Conservation (phyloP, 805 yeast species). For the Kazachstania viticola region DNA sequence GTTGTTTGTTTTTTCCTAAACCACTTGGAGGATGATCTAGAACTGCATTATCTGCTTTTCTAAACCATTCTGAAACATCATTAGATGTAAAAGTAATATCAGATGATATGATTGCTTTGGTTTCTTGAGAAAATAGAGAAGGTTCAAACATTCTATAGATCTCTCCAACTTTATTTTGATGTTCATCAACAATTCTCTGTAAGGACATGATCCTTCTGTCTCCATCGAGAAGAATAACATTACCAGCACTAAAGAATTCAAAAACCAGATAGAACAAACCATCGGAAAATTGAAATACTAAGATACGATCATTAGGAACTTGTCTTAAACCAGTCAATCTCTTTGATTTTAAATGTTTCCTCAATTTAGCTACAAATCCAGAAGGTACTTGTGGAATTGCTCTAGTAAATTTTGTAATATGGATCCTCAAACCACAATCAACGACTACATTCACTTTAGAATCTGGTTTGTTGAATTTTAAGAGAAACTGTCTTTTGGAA, state of each 20-base stretch:
- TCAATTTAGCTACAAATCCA: constrained; percentile 69
- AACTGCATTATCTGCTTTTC: background rate
- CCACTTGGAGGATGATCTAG: constrained; percentile 2
- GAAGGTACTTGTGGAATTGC: constrained; percentile 76
- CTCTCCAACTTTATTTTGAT: constrained; percentile 64
- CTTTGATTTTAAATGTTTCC: constrained; percentile 77
- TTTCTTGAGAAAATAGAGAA: constrained; percentile 28
- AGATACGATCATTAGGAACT: constrained; percentile 69
- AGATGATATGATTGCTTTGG: constrained; percentile 4
- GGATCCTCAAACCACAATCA: constrained; percentile 79
- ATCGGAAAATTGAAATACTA: constrained; percentile 76
- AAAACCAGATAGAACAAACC: constrained; percentile 67
- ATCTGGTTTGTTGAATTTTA: constrained; percentile 77
- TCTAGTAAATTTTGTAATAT: constrained; percentile 69
- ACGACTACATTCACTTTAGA: constrained; percentile 64
- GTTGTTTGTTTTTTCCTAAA: constrained; percentile 24
- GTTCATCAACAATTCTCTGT: constrained; percentile 69
- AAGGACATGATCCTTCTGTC: constrained; percentile 56
- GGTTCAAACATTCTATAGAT: constrained; percentile 50
- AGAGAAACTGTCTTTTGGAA: constrained; percentile 58
- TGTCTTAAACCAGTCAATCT: constrained; percentile 64
- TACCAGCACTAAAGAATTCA: constrained; percentile 94
- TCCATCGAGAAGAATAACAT: constrained; percentile 65
- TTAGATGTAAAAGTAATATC: constrained; percentile 4
- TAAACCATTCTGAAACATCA: constrained; percentile 13